Evolutionary conservation across 2,329 filamentous ascomycete species (phyloP).

Genomic region (Tolypocladium capitatum): DNA sequence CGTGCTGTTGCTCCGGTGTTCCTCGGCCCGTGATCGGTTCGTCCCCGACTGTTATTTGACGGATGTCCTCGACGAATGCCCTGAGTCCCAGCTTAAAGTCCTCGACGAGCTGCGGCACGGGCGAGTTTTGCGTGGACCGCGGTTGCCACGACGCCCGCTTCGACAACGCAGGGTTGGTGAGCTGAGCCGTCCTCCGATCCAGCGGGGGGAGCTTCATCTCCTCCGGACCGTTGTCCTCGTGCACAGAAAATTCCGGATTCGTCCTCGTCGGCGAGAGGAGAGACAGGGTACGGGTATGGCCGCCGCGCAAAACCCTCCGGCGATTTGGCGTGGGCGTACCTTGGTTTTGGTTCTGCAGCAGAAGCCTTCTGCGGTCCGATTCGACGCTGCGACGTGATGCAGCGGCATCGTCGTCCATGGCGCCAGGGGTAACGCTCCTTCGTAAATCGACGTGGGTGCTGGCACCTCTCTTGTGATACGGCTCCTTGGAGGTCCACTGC

Average conservation of each 20-base stretch:
- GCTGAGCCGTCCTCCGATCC: constrained; percentile 20
- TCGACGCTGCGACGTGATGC: constrained; percentile 38
- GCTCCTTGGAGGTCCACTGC: constrained; percentile 70
- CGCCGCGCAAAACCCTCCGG: constrained; percentile 56
- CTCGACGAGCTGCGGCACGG: constrained; percentile 66
- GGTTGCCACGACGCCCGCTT: constrained; percentile 51
- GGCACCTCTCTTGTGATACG: constrained; percentile 56
- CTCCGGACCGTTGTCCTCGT: constrained; percentile 23
- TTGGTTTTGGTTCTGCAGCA: constrained; percentile 40
- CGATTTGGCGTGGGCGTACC: constrained; percentile 27
- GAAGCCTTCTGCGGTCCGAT: constrained; percentile 58
- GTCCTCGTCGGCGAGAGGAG: constrained; percentile 59
- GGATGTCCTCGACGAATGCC: constrained; percentile 90
- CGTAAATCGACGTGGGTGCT: constrained; percentile 2
- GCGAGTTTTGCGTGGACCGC: constrained; percentile 28
- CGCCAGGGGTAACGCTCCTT: constrained; percentile 1
- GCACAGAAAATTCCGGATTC: constrained; percentile 27
- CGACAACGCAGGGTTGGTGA: constrained; percentile 25
- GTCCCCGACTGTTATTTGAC: constrained; percentile 91
- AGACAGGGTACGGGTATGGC: constrained; percentile 55
- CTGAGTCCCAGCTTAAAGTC: constrained; percentile 83
- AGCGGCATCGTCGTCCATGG: constrained; percentile 16
- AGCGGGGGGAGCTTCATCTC: constrained; percentile 12
- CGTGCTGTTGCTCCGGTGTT: constrained; percentile 6
- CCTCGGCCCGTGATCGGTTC: constrained; percentile 55